Evolutionary conservation across 129 eudicot species (phyloP).

Genomic region (Chrysanthemum seticuspe): DNA sequence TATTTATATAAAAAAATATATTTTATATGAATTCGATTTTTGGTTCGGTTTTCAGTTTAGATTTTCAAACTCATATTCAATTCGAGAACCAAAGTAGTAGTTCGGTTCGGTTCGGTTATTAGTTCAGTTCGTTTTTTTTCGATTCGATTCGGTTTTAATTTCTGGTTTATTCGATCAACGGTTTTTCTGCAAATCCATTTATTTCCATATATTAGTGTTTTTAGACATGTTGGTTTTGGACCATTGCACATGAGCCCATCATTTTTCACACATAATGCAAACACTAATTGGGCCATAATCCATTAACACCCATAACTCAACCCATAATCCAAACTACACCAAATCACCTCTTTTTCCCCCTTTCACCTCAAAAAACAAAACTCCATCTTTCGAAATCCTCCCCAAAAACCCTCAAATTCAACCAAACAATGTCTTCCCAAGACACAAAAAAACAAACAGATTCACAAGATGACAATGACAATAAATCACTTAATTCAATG

Average conservation of each 20-base stretch:
- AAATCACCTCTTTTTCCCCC: constrained; percentile 7
- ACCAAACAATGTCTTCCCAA: constrained; percentile 29
- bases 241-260: neutral
- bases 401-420: constrained; percentile 30
- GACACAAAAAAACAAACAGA: constrained; percentile 39
- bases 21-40: too few relatives aligned
- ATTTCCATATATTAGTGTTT: too few relatives aligned
- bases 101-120: too few relatives aligned
- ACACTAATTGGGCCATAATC: constrained; percentile 7
- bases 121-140: too few relatives aligned
- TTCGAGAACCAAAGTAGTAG: too few relatives aligned
- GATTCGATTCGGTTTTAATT: too few relatives aligned
- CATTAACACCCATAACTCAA: neutral
- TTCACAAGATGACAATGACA: constrained; percentile 34
- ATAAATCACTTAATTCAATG: constrained; percentile 41
- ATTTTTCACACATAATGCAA: neutral
- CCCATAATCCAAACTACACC: constrained; percentile 20
- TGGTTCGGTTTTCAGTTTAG: too few relatives aligned
- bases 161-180: too few relatives aligned
- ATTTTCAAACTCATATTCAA: too few relatives aligned
- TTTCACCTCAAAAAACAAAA: neutral
- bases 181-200: too few relatives aligned
- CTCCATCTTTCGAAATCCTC: constrained; percentile 15
- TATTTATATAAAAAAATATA: too few relatives aligned
- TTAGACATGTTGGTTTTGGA: too few relatives aligned